phyloP scores from a whole-genome alignment of 1,139 yeast genomes.

The Saccharomycopsis hybrid region DNA sequence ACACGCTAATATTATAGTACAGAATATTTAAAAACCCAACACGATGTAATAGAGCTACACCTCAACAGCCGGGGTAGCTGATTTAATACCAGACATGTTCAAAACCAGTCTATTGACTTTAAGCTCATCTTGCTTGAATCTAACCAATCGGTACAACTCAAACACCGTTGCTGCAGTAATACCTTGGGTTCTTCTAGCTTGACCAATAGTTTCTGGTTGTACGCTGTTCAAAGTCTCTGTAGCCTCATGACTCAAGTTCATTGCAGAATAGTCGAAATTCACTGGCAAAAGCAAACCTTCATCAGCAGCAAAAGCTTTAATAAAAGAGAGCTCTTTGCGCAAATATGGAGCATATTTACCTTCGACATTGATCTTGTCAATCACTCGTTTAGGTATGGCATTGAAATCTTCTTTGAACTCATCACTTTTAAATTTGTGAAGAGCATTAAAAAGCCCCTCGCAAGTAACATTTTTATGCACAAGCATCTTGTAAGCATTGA shows the following conservation, averaged over 20 bases:
- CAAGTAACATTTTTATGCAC: slow-evolving; percentile 4
- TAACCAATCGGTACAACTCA: slow-evolving; percentile 45
- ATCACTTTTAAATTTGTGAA: slow-evolving; percentile 7
- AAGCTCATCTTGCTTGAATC: slow-evolving; percentile 20
- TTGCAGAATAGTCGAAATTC: slow-evolving; percentile 50
- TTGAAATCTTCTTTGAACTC: slow-evolving; percentile 17
- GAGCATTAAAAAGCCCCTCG: slow-evolving; percentile 1
- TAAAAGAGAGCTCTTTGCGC: slow-evolving; percentile 60
- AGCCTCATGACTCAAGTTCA: slow-evolving; percentile 66
- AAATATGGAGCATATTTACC: slow-evolving; percentile 82
- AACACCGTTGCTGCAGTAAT: slow-evolving; percentile 83
- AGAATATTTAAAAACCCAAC: no score
- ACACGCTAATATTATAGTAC: no score
- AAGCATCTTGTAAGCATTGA: slow-evolving; percentile 12
- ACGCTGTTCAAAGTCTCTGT: slow-evolving; percentile 62
- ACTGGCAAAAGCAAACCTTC: slow-evolving; percentile 65
- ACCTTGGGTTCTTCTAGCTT: slow-evolving; percentile 90
- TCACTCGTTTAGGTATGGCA: slow-evolving; percentile 45
- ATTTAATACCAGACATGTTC: not conserved
- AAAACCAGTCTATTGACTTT: not conserved
- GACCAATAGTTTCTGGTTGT: slow-evolving; percentile 88
- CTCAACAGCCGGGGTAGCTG: not conserved
- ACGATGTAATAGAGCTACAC: no score
- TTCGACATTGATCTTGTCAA: slow-evolving; percentile 63
- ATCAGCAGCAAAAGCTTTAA: slow-evolving; percentile 77